Evolutionary conservation across 208 protist species (phyloP), one percentile per base, ranked within the genome.

Genomic region (Naegleria gruberi): DNA sequence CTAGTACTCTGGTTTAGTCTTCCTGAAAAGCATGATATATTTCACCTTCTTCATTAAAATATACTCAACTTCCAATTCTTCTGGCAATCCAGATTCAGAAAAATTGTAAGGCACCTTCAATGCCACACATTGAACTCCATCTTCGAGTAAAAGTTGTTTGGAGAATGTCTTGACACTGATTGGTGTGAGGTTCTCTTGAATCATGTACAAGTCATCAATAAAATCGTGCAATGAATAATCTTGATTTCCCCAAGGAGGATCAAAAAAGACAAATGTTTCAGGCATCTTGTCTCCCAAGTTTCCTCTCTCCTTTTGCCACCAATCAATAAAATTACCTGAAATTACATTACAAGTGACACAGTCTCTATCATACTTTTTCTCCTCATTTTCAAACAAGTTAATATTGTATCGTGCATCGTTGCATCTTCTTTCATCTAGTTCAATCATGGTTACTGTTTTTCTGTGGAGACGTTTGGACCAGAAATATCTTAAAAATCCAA

Each of bases 131-230:
- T 65, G 51, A 65, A 65, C 51, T 23, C 51, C 51, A 19, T 65
- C 51, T 23, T 65, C 51, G 19, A 65, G 30, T 23, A 65, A 23
- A 3, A 65, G 30, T 65, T 65, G 51, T 65, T 65, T 10, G 15
- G 51, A 65, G 12, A 65, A 65, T 10, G 51, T 23, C 51, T 65
- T 65, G 12, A 65, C 73, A 34, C 34, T 82, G n/a, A 82, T 30
- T 40, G 73, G 23, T 41, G 73, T 40, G 23, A 41, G 37, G 15
- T 82, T n/a, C 37, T 82, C 73, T 12, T 82, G n/a, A 82, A 42
- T 41, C 73, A 82, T 42, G 34, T 82, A 82, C 73, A 82, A 82
- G 73, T 82, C 73, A 41, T 82, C n/a, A 41, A 82, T 82, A n/a
- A 41, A 42, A 37, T 82, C 73, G 10, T 82, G 73, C 10, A 42